These are phyloP conservation scores for Eimeria falciformis DNA, from an alignment of 169 alveolate genomes.

Conservation along the genomic window DNA sequence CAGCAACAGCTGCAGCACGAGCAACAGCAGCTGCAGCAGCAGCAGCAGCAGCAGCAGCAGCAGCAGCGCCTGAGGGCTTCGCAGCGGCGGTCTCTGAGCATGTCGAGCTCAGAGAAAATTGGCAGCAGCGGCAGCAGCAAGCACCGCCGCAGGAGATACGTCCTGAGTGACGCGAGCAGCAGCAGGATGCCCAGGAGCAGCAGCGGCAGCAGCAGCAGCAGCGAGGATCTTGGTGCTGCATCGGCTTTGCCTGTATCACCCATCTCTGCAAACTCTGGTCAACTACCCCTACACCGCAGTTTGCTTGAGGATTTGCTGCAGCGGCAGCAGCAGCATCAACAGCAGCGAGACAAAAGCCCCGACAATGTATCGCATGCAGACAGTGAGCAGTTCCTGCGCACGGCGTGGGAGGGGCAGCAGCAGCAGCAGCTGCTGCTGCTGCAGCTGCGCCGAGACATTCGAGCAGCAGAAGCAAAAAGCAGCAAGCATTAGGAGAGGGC, in stretches of 20 bases:
- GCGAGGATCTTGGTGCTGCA: background rate
- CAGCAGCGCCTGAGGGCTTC: slow-evolving; percentile 20
- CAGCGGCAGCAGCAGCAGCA: slow-evolving; percentile 31
- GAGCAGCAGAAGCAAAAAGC: slow-evolving; percentile 39
- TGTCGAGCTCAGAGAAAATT: background rate
- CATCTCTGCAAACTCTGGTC: background rate
- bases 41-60: background rate
- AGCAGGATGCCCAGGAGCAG: slow-evolving; percentile 18
- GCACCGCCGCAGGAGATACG: background rate
- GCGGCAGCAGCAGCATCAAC: background rate
- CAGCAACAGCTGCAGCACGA: background rate
- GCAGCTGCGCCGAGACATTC: background rate
- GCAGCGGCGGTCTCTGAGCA: background rate
- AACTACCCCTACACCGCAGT: background rate
- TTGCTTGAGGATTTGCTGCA: background rate
- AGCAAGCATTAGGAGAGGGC: no score
- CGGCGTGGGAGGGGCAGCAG: slow-evolving; percentile 40
- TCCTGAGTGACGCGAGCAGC: background rate
- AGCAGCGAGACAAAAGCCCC: background rate
- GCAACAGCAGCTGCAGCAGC: no score
- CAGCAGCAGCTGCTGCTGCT: slow-evolving; percentile 47
- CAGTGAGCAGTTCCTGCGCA: slow-evolving; percentile 9
- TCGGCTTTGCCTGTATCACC: background rate
- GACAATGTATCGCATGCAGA: slow-evolving; percentile 29
- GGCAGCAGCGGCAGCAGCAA: slow-evolving; percentile 6